Evolutionary conservation across 257 asterid genomes (phyloP).

Genomic region (Nicotiana paniculata): DNA sequence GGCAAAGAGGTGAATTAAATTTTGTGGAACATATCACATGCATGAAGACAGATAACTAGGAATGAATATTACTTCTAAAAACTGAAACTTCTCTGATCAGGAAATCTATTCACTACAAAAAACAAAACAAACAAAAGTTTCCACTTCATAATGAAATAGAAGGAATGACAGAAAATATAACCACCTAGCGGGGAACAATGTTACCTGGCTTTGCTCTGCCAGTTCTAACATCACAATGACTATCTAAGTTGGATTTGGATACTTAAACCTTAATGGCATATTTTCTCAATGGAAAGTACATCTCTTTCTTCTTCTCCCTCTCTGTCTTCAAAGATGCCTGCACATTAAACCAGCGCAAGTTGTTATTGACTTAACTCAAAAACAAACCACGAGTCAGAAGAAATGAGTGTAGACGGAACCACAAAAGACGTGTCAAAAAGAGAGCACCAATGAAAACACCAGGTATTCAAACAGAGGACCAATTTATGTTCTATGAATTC

Average conservation of each 20-base stretch:
- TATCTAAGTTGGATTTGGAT: neutral
- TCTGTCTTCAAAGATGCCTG: conserved; percentile 69
- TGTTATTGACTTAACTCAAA: neutral
- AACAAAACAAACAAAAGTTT: neutral
- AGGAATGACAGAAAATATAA: neutral
- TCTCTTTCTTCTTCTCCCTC: conserved; percentile 64
- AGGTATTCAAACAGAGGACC: neutral
- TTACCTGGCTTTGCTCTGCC: neutral
- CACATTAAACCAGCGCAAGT: neutral
- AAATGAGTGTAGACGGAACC: neutral
- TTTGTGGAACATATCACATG: too few species aligned
- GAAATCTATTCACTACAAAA: too few species aligned
- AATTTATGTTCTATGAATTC: neutral
- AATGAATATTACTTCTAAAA: neutral
- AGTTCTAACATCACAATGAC: neutral
- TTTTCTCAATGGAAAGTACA: conserved; percentile 67
- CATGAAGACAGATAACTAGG: too few species aligned
- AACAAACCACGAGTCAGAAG: neutral
- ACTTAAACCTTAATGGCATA: conserved; percentile 61
- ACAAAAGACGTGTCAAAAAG: neutral
- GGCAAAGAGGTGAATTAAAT: too few species aligned
- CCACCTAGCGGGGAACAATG: neutral
- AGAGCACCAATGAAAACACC: neutral
- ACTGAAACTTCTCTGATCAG: neutral
- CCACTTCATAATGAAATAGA: neutral